Base-by-base conservation (phyloP, 345 rosid species). In the Nephelium lappaceum region DNA sequence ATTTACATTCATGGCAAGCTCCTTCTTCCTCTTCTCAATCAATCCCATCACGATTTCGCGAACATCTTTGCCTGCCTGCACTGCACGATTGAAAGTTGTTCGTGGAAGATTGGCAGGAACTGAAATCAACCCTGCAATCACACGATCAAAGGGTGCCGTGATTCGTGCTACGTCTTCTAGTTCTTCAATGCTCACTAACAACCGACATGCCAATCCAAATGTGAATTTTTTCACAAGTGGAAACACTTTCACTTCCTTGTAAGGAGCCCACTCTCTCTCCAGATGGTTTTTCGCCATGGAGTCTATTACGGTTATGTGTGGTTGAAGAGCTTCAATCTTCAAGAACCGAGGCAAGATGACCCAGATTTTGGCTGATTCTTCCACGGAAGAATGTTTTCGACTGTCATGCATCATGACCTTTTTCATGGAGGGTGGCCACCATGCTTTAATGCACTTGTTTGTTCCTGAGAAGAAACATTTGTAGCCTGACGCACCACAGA, bases 341-440 rank as follows among this genome's bases (percentile, higher is more conserved):
- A 85, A 79, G 12, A 80, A 82, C 11, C 70, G 78, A 1, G 78
- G 82, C 18, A 82, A 51, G 72, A 73, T 76, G 57, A 67, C 49
- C 4, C 43, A 67, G 6, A 80, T 21, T 67, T 67, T 77, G 1
- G 65, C 69, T 0, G 81, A 60, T 24, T 77, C 81, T 51, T 79
- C 77, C 11, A 47, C 19, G 15, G 78, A 58, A 55, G 75, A 80
- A n/a, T 53, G 51, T 4, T 74, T 47, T 5, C 49, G 53, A 15
- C 8, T 38, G 11, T 78, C 81, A 14, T 62, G 64, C 51, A 81
- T 45, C 60, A 82, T 24, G 36, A 73, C 80, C 49, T 78, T 80
- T 63, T 77, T 75, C 19, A 82, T 61, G 63, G 84, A 78, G 11
- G 49, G 8, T 2, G 88, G 82, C 85, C 85, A 82, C 88, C 84